phyloP scores from a whole-genome alignment of 2,329 filamentous ascomycete genomes.

The Arthrobotrys entomopaga region DNA sequence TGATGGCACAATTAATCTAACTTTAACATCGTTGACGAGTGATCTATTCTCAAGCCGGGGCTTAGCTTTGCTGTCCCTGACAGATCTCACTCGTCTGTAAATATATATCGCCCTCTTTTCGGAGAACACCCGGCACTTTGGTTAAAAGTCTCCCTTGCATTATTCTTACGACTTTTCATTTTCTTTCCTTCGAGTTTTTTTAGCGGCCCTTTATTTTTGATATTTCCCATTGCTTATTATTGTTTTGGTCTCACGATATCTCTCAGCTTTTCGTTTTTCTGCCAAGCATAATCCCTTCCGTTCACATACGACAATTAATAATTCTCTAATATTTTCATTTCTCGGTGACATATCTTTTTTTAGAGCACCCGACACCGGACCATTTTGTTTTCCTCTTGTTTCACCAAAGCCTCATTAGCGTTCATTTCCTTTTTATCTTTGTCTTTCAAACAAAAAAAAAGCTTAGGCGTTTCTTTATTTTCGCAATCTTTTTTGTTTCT shows the following conservation, averaged over 20 bases:
- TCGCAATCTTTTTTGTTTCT: slow-evolving; percentile 20
- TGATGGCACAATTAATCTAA: slow-evolving; percentile 31
- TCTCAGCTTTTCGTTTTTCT: slow-evolving; percentile 15
- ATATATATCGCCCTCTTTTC: slow-evolving; percentile 29
- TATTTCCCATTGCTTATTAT: slow-evolving; percentile 6
- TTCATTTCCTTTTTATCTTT: slow-evolving; percentile 31
- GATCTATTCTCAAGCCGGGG: slow-evolving; percentile 27
- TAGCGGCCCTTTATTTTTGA: slow-evolving; percentile 40
- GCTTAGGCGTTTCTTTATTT: slow-evolving; percentile 44
- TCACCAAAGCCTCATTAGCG: slow-evolving; percentile 45
- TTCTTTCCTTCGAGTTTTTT: slow-evolving; percentile 37
- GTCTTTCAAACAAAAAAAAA: slow-evolving; percentile 33
- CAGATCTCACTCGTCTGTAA: slow-evolving; percentile 49
- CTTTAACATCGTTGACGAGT: slow-evolving; percentile 1
- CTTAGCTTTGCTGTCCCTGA: slow-evolving; percentile 46
- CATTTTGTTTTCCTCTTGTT: slow-evolving; percentile 24
- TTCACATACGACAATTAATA: slow-evolving; percentile 36
- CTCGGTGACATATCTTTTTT: slow-evolving; percentile 42
- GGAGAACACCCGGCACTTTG: slow-evolving; percentile 42
- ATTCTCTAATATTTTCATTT: slow-evolving; percentile 21
- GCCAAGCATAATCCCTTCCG: slow-evolving; percentile 20
- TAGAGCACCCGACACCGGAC: slow-evolving; percentile 29
- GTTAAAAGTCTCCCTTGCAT: slow-evolving; percentile 38
- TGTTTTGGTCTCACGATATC: slow-evolving; percentile 38
- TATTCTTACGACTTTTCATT: slow-evolving; percentile 24